A percentile compares a stretch with the other conserved stretches of the same genome.
Conservation (phyloP, 2,329 filamentous ascomycete species). For the Botrytis tulipae region DNA sequence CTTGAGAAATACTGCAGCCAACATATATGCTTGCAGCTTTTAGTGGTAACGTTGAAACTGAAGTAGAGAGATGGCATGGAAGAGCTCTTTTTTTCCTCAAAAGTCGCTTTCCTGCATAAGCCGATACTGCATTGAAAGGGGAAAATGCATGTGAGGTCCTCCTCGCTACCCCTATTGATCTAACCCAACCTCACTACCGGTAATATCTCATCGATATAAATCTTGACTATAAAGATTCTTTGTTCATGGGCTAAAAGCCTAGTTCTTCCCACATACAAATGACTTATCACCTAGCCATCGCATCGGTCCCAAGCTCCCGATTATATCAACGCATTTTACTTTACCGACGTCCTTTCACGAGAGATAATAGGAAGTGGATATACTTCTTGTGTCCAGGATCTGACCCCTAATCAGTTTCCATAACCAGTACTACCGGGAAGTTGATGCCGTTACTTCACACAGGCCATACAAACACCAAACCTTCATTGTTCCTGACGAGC, state of each 20-base stretch:
- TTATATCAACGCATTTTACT: not conserved
- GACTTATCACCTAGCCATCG: not conserved
- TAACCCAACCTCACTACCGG: not conserved
- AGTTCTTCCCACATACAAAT: not conserved
- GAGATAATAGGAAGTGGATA: not conserved
- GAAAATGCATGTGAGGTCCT: not conserved
- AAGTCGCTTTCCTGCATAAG: not conserved
- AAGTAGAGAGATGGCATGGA: not conserved
- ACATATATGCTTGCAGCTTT: not conserved
- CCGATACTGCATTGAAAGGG: not conserved
- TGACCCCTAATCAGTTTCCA: not conserved
- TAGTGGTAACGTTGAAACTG: not conserved
- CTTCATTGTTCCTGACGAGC: constrained; percentile 3
- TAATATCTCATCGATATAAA: not conserved
- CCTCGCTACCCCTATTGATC: constrained; percentile 10
- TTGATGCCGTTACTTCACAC: not conserved
- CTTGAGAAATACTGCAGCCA: not conserved
- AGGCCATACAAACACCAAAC: not conserved
- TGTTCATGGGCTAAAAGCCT: not conserved
- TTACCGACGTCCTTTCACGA: not conserved
- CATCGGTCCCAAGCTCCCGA: not conserved
- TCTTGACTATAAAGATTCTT: not conserved
- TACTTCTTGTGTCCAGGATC: not conserved
- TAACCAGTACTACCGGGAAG: not conserved
- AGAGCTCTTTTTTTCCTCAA: not conserved